These are phyloP conservation scores for Linnemannia elongata DNA, from an alignment of 192 early-diverging fungal genomes.

Conservation along the genomic window DNA sequence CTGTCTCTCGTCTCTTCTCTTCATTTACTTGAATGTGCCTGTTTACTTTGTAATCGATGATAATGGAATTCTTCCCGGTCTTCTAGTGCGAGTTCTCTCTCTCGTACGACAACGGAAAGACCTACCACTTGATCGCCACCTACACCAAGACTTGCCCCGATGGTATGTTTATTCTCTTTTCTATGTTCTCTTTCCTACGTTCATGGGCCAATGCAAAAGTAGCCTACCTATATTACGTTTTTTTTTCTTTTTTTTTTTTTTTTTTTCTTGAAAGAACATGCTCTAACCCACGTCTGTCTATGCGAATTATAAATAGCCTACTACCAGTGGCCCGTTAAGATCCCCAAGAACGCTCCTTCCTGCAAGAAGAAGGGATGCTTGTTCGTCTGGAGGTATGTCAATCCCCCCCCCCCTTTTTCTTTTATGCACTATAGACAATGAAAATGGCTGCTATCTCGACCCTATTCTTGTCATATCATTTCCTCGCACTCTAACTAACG, in stretches of 20 bases:
- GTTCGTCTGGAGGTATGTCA: slow-evolving; percentile 64
- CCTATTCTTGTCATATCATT: background rate
- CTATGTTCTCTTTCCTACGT: background rate
- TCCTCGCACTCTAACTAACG: background rate
- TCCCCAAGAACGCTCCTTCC: slow-evolving; percentile 52
- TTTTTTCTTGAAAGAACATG: background rate
- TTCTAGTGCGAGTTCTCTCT: slow-evolving; percentile 77
- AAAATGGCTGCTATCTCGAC: background rate
- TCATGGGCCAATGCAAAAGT: background rate
- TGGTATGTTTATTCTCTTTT: slow-evolving; percentile 16
- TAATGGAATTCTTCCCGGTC: background rate
- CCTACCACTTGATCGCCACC: slow-evolving; percentile 56
- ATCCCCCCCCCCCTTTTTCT: too few species aligned
- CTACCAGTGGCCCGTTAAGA: slow-evolving; percentile 56
- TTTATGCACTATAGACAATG: background rate
- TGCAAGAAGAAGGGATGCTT: slow-evolving; percentile 56
- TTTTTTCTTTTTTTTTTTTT: too few species aligned
- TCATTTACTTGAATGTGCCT: background rate
- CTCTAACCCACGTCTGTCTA: background rate
- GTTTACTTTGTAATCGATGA: background rate
- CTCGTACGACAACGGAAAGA: slow-evolving; percentile 73
- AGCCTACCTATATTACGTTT: background rate
- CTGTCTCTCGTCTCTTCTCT: background rate
- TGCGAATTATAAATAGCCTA: slow-evolving; percentile 24
- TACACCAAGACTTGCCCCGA: slow-evolving; percentile 61